Evolutionary conservation across 495 filamentous ascomycete genomes (phyloP).

Genomic region (Daldinia bambusicola): DNA sequence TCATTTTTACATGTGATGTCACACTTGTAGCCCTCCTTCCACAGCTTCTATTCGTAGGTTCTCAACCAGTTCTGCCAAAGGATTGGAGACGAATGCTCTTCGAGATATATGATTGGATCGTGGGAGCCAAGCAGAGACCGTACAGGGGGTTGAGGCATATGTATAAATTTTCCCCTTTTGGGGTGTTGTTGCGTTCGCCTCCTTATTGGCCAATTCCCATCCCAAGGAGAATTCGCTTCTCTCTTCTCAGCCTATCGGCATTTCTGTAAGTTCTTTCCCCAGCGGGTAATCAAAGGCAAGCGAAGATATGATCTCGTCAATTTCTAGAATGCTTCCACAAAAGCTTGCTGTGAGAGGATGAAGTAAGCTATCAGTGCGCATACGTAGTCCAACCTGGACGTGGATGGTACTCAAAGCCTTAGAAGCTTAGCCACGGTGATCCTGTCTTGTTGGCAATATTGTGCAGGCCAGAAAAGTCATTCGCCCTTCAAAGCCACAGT

Average conservation of each 20-base stretch:
- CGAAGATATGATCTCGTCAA: slow-evolving; percentile 10
- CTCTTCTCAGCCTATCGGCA: slow-evolving; percentile 14
- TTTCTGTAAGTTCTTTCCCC: slow-evolving; percentile 17
- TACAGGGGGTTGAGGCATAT: neutral
- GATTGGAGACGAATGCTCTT: neutral
- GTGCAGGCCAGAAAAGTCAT: neutral
- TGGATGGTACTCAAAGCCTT: neutral
- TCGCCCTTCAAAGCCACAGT: slow-evolving; percentile 2
- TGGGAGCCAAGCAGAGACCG: neutral
- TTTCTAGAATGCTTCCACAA: slow-evolving; percentile 37
- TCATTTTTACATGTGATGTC: neutral
- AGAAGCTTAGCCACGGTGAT: neutral
- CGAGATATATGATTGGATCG: neutral
- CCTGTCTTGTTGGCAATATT: neutral
- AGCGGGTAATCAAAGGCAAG: slow-evolving; percentile 25
- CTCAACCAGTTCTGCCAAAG: neutral
- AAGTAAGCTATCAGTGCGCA: slow-evolving; percentile 18
- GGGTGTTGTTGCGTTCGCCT: slow-evolving; percentile 29
- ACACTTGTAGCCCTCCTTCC: neutral
- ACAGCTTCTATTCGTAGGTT: neutral
- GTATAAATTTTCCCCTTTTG: slow-evolving; percentile 35
- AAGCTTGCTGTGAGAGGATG: neutral
- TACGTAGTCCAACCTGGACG: neutral
- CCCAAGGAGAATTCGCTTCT: slow-evolving; percentile 4
- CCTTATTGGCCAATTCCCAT: slow-evolving; percentile 33